Conservation (phyloP, 306 rosid species). For the Parietaria judaica region DNA sequence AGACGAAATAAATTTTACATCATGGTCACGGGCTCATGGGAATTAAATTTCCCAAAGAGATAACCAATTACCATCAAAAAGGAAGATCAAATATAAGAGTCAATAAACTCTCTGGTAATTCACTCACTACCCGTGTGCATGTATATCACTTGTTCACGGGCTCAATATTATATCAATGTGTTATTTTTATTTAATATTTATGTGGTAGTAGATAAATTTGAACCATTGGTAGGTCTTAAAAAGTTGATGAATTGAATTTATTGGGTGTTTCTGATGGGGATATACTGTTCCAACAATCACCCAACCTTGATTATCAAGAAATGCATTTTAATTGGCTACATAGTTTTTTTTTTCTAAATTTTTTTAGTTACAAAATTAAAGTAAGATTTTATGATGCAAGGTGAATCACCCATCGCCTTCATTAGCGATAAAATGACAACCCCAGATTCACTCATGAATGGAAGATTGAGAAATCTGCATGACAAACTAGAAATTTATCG, state of each 20-base stretch:
- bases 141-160: background rate
- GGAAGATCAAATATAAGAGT: background rate
- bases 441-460: too few species aligned
- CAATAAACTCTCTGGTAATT: background rate
- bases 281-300: background rate
- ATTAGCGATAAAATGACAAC: too few species aligned
- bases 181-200: background rate
- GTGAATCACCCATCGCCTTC: too few species aligned
- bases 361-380: too few species aligned
- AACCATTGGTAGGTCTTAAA: background rate
- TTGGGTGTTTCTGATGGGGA: background rate
- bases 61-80: background rate
- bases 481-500: too few species aligned
- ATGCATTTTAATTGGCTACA: too few species aligned
- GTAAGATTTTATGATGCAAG: too few species aligned
- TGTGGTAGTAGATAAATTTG: background rate
- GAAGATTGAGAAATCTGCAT: too few species aligned
- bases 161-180: background rate
- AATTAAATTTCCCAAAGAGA: too few species aligned
- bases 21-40: conserved; percentile 34
- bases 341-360: too few species aligned
- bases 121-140: background rate
- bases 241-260: background rate
- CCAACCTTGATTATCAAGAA: background rate
- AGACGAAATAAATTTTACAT: conserved; percentile 8